Evolutionary conservation across 2,329 filamentous ascomycete genomes (phyloP).

Genomic region (Monilinia fructigena): DNA sequence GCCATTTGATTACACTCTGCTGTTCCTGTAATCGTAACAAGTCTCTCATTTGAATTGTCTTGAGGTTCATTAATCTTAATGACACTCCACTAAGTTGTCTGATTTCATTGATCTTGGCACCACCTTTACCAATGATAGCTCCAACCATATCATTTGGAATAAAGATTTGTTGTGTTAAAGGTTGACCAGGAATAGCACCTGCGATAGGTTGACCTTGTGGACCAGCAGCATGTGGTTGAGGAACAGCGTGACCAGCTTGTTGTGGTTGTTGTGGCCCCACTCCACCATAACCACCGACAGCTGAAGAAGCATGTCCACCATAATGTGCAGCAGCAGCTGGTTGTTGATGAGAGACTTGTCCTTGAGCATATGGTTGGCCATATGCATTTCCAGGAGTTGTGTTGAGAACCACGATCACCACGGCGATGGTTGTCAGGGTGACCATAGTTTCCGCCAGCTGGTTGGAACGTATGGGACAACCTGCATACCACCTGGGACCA

Average conservation of each 20-base stretch:
- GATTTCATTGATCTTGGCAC: constrained; percentile 99
- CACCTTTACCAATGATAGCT: constrained; percentile 52
- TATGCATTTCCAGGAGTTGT: constrained; percentile 75
- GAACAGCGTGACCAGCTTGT: constrained; percentile 61
- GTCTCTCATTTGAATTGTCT: constrained; percentile 96
- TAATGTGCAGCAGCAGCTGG: constrained; percentile 74
- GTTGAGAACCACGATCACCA: constrained; percentile 70
- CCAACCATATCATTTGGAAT: constrained; percentile 99
- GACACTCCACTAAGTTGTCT: constrained; percentile 91
- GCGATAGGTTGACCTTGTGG: constrained; percentile 75
- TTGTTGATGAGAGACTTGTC: constrained; percentile 54
- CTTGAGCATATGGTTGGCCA: constrained; percentile 56
- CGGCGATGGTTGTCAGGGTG: constrained; percentile 83
- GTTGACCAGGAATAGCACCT: constrained; percentile 72
- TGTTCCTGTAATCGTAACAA: constrained; percentile 99
- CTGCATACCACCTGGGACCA: constrained; percentile 96
- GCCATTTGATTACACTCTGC: constrained; percentile 99
- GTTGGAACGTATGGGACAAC: constrained; percentile 98
- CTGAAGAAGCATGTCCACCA: constrained; percentile 48
- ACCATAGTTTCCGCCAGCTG: constrained; percentile 87
- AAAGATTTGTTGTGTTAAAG: constrained; percentile 70
- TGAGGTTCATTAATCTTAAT: constrained; percentile 99
- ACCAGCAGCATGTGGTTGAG: constrained; percentile 65
- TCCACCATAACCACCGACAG: constrained; percentile 72
- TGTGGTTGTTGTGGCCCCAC: constrained; percentile 77